Evolutionary conservation across 2,329 filamentous ascomycete genomes (phyloP).

Genomic region (Diaporthe longicolla): DNA sequence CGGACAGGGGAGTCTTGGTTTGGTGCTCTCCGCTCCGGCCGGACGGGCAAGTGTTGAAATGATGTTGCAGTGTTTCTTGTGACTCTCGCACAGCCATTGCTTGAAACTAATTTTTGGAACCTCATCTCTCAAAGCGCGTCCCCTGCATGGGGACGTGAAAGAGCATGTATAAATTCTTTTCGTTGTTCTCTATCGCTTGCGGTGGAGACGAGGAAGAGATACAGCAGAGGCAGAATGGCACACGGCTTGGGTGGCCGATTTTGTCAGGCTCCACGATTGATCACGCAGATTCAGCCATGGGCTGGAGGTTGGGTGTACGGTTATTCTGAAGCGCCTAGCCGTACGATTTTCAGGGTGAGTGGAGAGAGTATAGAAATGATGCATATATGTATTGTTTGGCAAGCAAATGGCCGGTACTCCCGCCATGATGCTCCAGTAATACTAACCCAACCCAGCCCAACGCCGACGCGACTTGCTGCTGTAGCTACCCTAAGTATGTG

Average conservation of each 20-base stretch:
- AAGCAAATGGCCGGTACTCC: background rate
- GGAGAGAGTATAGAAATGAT: background rate
- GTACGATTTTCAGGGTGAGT: background rate
- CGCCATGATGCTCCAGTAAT: constrained; percentile 1
- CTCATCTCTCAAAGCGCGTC: background rate
- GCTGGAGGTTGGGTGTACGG: background rate
- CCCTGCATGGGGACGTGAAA: background rate
- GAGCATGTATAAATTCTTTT: background rate
- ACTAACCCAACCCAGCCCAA: background rate
- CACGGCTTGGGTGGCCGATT: background rate
- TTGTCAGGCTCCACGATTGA: background rate
- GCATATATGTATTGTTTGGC: background rate
- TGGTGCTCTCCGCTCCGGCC: background rate
- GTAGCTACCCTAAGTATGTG: background rate
- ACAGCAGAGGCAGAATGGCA: background rate
- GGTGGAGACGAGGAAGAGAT: constrained; percentile 2
- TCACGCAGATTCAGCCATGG: background rate
- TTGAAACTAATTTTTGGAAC: background rate
- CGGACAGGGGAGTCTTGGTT: background rate
- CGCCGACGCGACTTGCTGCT: constrained; percentile 24
- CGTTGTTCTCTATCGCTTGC: constrained; percentile 5
- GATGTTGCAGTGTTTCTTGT: background rate
- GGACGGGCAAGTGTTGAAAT: background rate
- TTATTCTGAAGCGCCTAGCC: no score
- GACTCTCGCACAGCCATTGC: background rate